phyloP scores from a whole-genome alignment of 345 rosid genomes.

The Murraya koenigii region DNA sequence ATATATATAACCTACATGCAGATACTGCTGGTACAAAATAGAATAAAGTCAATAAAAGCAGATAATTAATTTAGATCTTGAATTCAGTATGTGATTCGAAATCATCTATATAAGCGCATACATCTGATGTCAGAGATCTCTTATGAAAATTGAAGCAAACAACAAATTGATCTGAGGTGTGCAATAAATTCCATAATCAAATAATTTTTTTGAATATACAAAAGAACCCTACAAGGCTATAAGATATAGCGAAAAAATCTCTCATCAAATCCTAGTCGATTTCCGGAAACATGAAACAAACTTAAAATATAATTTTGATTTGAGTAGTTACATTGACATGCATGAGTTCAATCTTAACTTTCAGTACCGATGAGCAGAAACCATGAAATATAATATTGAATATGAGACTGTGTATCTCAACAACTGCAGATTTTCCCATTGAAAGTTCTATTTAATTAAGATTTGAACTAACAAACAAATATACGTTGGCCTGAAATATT shows the following conservation, averaged over 20 bases:
- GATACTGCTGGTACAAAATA: background rate
- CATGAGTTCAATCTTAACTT: slow-evolving; percentile 4
- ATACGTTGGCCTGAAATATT: background rate
- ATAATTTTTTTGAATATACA: background rate
- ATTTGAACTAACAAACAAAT: slow-evolving; percentile 5
- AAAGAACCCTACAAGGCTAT: background rate
- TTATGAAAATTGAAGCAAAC: background rate
- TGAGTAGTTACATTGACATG: background rate
- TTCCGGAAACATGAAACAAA: slow-evolving; percentile 17
- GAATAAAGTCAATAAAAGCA: background rate
- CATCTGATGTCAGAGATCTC: background rate
- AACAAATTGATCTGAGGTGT: background rate
- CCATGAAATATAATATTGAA: slow-evolving; percentile 9
- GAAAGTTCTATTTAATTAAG: slow-evolving; percentile 1
- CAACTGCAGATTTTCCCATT: slow-evolving; percentile 12
- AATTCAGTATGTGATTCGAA: background rate
- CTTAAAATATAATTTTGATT: background rate
- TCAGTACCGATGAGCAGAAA: background rate
- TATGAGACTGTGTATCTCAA: slow-evolving; percentile 3
- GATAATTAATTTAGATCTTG: background rate
- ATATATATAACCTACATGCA: no score
- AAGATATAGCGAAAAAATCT: background rate
- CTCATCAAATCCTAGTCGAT: slow-evolving; percentile 8
- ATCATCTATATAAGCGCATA: background rate
- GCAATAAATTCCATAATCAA: background rate